phyloP scores from a whole-genome alignment of 371 early-diverging fungal genomes.

The Basidiobolus meristosporus region DNA sequence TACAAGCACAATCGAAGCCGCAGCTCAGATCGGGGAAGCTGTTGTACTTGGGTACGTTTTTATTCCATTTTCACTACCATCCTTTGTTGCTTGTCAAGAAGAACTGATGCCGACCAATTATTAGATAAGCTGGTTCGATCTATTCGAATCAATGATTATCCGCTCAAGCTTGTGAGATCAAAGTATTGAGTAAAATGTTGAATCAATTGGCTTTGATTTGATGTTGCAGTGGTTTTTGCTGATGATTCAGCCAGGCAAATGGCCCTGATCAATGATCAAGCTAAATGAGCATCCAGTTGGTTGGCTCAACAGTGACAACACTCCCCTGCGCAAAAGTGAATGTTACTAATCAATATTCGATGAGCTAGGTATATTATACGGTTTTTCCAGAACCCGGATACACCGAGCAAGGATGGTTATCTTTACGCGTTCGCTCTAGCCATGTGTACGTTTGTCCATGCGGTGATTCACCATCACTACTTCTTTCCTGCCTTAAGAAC shows the following conservation, averaged over 20 bases:
- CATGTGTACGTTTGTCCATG: conserved; percentile 10
- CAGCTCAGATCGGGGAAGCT: conserved; percentile 12
- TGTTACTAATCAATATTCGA: too few relatives aligned
- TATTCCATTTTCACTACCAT: neutral
- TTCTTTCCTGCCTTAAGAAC: conserved; percentile 14
- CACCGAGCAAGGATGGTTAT: conserved; percentile 6
- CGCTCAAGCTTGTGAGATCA: neutral
- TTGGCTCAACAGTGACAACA: too few relatives aligned
- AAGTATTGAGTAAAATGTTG: neutral
- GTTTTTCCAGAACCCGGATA: conserved; percentile 8
- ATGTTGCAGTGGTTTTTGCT: too few relatives aligned
- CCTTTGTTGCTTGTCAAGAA: neutral
- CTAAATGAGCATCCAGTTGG: neutral
- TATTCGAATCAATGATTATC: neutral
- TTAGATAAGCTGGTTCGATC: too few relatives aligned
- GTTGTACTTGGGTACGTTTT: conserved; percentile 12
- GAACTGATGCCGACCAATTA: too few relatives aligned
- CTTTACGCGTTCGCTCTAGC: conserved; percentile 11
- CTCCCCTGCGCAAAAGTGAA: too few relatives aligned
- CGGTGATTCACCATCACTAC: conserved; percentile 13
- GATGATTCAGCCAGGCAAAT: too few relatives aligned
- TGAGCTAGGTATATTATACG: conserved; percentile 14
- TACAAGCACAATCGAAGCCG: conserved; percentile 7
- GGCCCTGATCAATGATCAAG: neutral
- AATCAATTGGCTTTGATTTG: too few relatives aligned